Conservation (phyloP, 1,139 yeast species). For the Starmera stellimalicola region DNA sequence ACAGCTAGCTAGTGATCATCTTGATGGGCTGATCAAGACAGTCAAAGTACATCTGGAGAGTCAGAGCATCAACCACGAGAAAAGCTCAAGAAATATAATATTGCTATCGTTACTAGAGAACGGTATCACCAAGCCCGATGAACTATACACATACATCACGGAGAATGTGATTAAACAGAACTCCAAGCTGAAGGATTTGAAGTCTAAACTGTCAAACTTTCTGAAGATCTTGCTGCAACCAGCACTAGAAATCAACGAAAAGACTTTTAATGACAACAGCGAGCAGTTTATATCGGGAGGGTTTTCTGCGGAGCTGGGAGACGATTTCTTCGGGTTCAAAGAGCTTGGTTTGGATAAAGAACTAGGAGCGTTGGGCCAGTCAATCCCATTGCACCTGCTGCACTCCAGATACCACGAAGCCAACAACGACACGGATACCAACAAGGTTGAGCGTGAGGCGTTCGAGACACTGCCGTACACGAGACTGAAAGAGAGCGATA, state of each 20-base stretch:
- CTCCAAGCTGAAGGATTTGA: slow-evolving; percentile 58
- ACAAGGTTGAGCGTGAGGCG: slow-evolving; percentile 52
- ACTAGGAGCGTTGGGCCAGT: slow-evolving; percentile 73
- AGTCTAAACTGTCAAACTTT: slow-evolving; percentile 58
- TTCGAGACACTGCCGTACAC: slow-evolving; percentile 42
- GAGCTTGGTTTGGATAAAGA: slow-evolving; percentile 92
- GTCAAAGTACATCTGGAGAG: slow-evolving; percentile 65
- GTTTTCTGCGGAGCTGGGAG: slow-evolving; percentile 86
- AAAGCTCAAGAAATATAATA: slow-evolving; percentile 40
- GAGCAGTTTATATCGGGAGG: slow-evolving; percentile 94
- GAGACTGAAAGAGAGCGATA: slow-evolving; percentile 40
- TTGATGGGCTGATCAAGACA: slow-evolving; percentile 66
- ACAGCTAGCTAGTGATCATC: slow-evolving; percentile 73
- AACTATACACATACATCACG: slow-evolving; percentile 61
- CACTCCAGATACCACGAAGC: slow-evolving; percentile 68
- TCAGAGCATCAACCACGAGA: slow-evolving; percentile 35
- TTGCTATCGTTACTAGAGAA: slow-evolving; percentile 65
- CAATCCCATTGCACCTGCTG: slow-evolving; percentile 82
- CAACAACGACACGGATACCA: slow-evolving; percentile 32
- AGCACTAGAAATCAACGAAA: slow-evolving; percentile 68
- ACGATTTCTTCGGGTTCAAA: slow-evolving; percentile 93
- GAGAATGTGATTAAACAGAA: slow-evolving; percentile 68
- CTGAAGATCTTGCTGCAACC: slow-evolving; percentile 80
- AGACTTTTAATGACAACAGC: slow-evolving; percentile 78
- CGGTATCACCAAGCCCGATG: slow-evolving; percentile 77